phyloP scores from a whole-genome alignment of 108 stramenopile species.

The Cylindrotheca fusiformis region DNA sequence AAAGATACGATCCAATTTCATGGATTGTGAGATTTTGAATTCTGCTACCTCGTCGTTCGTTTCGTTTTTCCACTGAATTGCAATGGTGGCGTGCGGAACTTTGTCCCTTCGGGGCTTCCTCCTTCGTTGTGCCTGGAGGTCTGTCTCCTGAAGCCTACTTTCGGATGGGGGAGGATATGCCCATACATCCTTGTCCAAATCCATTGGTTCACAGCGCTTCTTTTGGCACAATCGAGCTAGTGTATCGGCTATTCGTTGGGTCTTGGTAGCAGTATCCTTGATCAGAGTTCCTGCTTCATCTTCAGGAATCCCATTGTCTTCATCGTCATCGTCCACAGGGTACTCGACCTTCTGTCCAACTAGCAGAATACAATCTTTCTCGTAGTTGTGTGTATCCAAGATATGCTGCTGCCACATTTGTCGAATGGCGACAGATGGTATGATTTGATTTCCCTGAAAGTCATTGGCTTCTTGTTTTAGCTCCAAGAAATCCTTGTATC shows the following conservation, averaged over 20 bases:
- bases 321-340: neutral
- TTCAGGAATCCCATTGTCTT: too few relatives aligned
- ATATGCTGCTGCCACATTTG: conserved; percentile 65
- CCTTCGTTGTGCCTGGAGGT: neutral
- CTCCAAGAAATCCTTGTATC: conserved; percentile 54
- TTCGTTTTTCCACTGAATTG: neutral
- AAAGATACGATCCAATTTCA: neutral
- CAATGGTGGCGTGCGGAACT: neutral
- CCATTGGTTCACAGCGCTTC: neutral
- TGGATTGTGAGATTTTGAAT: neutral
- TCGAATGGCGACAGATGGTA: conserved; percentile 41
- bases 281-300: too few relatives aligned
- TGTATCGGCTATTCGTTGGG: neutral
- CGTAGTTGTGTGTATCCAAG: conserved; percentile 39
- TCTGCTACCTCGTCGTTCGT: neutral
- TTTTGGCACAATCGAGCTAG: neutral
- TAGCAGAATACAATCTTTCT: conserved; percentile 32
- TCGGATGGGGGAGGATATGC: neutral
- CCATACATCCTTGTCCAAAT: neutral
- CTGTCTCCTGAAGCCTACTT: neutral
- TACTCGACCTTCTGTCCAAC: conserved; percentile 35
- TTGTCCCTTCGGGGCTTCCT: too few relatives aligned
- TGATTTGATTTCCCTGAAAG: conserved; percentile 36
- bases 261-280: neutral
- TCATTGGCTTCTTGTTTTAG: conserved; percentile 43